Evolutionary conservation across 768 basidiomycete genomes (phyloP).

Genomic region (Lepiota brunneoincarnata): DNA sequence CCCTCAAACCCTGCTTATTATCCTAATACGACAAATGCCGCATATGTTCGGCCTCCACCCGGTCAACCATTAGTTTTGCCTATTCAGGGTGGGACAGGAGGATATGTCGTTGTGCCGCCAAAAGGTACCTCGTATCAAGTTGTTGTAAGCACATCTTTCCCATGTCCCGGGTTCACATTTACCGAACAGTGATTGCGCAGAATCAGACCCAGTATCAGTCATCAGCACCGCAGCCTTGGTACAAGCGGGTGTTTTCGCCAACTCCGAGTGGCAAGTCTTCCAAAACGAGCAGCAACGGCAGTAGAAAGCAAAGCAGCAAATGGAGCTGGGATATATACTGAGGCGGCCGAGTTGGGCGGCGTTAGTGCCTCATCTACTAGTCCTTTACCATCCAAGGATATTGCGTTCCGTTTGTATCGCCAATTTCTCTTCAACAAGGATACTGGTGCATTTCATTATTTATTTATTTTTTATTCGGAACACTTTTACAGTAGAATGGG

Average conservation of each 20-base stretch:
- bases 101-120: neutral
- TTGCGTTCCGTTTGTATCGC: too few species aligned
- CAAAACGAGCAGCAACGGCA: neutral
- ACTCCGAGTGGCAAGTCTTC: neutral
- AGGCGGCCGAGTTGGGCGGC: too few species aligned
- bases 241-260: slow-evolving; percentile 10
- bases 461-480: too few species aligned
- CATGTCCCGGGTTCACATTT: neutral
- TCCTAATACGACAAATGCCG: neutral
- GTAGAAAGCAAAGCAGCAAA: neutral
- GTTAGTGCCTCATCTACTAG: too few species aligned
- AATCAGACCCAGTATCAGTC: neutral
- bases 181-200: neutral
- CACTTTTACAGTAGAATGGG: too few species aligned
- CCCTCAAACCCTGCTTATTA: neutral
- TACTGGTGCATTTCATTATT: too few species aligned
- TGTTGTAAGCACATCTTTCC: neutral
- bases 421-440: too few species aligned
- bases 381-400: too few species aligned
- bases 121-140: slow-evolving; percentile 5
- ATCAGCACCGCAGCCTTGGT: slow-evolving; percentile 5
- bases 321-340: neutral
- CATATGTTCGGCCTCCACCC: neutral
- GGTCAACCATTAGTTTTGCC: neutral
- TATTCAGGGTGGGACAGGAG: neutral